Base-by-base conservation (phyloP, 1,284 basidiomycete genomes). In the Macrocystidia cucumis region DNA sequence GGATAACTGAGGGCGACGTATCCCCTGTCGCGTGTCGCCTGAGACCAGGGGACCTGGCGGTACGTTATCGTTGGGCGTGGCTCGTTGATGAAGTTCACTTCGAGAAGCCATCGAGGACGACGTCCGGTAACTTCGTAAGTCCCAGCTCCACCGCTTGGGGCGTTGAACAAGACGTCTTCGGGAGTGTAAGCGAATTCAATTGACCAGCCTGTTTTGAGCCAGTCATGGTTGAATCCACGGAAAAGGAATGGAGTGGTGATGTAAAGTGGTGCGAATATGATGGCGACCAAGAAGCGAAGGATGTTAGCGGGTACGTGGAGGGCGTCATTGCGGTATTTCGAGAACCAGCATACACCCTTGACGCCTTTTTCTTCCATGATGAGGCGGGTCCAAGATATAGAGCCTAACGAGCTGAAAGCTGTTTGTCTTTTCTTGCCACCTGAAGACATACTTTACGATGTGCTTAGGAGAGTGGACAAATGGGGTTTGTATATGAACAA, bases 1-100 rank as follows among this genome's bases (percentile, higher is more conserved):
- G 42, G 35, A n/a, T 49, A 49, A 37, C 47, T 47, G 23, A 47
- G 29, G 16, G 47, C 46, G 0, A 41, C 39, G 29, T 48, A 48
- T 4, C 39, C 42, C 9, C 5, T 37, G 1, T 37, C 14, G 5
- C 33, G 30, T 11, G 39, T 25, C 7, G 39, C 35, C 2, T 38
- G 23, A n/a, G 37, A 44, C 30, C 23, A 25, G 8, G 23, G 12
- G 23, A 25, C 23, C 23, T 25, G 23, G 8, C 23, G 23, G 12
- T 8, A 25, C 8, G 23, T 25, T n/a, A n/a, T n/a, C n/a, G n/a
- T n/a, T n/a, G n/a, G n/a, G n/a, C n/a, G n/a, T n/a, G n/a, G n/a
- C n/a, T n/a, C n/a, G n/a, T n/a, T n/a, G n/a, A n/a, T n/a, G n/a
- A n/a, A n/a, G n/a, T n/a, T n/a, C 23, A 25, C 23, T 12, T 32